Conservation (phyloP, 768 basidiomycete species). For the Podaxis pistillaris region DNA sequence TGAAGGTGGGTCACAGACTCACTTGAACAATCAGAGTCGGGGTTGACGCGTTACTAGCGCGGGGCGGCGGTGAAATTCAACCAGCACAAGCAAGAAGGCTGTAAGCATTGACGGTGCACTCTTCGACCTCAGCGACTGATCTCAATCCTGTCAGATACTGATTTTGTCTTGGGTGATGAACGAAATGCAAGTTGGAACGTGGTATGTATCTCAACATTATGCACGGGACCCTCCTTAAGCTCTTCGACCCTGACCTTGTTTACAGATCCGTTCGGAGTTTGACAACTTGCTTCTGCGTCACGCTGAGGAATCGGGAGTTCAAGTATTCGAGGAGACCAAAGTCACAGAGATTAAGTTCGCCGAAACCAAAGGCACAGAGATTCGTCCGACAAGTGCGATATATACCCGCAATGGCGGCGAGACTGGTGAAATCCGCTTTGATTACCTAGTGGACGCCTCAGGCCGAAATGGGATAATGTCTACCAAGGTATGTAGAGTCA, state of each 20-base stretch:
- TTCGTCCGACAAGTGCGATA: conserved; percentile 24
- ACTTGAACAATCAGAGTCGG: background rate
- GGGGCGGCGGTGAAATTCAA: conserved; percentile 42
- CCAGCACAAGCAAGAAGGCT: conserved; percentile 36
- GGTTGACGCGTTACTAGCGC: conserved; percentile 24
- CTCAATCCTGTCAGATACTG: conserved; percentile 26
- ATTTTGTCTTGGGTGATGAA: conserved; percentile 28
- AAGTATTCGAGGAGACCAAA: conserved; percentile 31
- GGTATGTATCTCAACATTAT: conserved; percentile 20
- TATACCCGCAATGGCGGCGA: conserved; percentile 25
- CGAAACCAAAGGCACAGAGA: conserved; percentile 13
- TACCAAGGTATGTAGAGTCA: conserved; percentile 26
- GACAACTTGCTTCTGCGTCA: conserved; percentile 36
- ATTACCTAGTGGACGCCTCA: conserved; percentile 35
- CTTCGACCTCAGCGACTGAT: background rate
- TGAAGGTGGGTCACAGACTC: conserved; percentile 25
- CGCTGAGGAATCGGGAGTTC: conserved; percentile 29
- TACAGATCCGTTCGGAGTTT: conserved; percentile 33
- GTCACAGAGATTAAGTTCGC: conserved; percentile 28
- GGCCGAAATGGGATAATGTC: conserved; percentile 36
- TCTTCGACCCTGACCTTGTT: background rate
- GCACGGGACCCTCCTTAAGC: background rate
- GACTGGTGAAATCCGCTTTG: conserved; percentile 28
- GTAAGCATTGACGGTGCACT: conserved; percentile 21
- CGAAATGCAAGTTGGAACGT: conserved; percentile 36